Evolutionary conservation across 2,329 filamentous ascomycete genomes (phyloP).

Genomic region (Epicoccum nigrum): DNA sequence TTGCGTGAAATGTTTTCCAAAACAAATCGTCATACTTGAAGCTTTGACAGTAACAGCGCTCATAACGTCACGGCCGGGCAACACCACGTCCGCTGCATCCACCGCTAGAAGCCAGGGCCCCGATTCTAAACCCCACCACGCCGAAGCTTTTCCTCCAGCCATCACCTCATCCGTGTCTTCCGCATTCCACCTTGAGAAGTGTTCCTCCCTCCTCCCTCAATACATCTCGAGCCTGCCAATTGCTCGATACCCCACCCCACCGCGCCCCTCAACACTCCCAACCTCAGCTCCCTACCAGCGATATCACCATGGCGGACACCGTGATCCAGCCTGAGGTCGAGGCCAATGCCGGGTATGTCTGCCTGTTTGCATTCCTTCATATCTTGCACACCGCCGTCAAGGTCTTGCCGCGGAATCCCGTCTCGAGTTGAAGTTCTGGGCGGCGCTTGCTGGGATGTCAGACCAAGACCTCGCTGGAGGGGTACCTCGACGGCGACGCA

Average conservation of each 20-base stretch:
- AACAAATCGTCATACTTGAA: constrained; percentile 27
- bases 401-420: not conserved
- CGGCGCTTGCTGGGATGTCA: not conserved
- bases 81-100: constrained; percentile 29
- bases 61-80: constrained; percentile 28
- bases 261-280: constrained; percentile 27
- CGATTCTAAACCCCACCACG: constrained; percentile 43
- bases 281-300: constrained; percentile 26
- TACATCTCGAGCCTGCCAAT: constrained; percentile 26
- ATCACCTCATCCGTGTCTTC: constrained; percentile 38
- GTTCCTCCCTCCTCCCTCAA: constrained; percentile 12
- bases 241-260: constrained; percentile 28
- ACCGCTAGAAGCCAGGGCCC: constrained; percentile 34
- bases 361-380: not conserved
- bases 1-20: constrained; percentile 25
- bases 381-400: not conserved
- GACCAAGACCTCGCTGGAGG: constrained; percentile 14
- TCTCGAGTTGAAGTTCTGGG: constrained; percentile 5
- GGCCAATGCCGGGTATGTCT: constrained; percentile 56
- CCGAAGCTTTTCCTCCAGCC: constrained; percentile 41
- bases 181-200: constrained; percentile 22
- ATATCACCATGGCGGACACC: constrained; percentile 53
- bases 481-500: constrained; percentile 20
- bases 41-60: constrained; percentile 23
- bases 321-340: constrained; percentile 54